phyloP scores from a whole-genome alignment of 139 green algal species.

The Zygnema cylindricum region DNA sequence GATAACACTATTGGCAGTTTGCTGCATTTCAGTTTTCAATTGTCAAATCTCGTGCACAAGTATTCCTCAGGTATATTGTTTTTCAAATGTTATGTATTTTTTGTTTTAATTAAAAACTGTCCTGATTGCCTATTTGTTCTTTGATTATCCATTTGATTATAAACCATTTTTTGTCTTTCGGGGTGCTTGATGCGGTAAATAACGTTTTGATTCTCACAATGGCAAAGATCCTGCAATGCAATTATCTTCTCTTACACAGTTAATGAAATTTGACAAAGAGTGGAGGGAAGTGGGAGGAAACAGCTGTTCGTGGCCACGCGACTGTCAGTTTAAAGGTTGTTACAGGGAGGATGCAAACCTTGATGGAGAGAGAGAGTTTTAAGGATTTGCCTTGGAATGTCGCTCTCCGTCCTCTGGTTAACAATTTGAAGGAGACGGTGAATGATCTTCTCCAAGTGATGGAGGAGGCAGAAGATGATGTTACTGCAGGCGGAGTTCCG shows the following conservation, averaged over 20 bases:
- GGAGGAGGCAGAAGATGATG: neutral
- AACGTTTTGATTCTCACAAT: no score
- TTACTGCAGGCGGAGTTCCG: neutral
- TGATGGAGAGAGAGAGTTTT: neutral
- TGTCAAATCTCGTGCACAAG: constrained; percentile 2
- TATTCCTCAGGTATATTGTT: neutral
- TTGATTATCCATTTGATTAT: no score
- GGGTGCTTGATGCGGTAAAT: no score
- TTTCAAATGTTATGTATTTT: no score
- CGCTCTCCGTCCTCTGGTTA: neutral
- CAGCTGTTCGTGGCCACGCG: constrained; percentile 12
- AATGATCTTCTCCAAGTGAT: neutral
- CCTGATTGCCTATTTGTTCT: no score
- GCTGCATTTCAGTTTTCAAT: constrained; percentile 17
- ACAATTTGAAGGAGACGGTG: neutral
- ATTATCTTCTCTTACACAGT: neutral
- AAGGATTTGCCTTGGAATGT: neutral
- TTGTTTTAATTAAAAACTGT: no score
- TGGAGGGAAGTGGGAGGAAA: neutral
- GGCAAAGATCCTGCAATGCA: no score
- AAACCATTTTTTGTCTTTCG: no score
- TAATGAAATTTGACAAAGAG: neutral
- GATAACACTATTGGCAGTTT: constrained; percentile 20
- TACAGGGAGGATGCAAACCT: neutral
- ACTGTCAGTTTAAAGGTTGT: neutral